phyloP scores from a whole-genome alignment of 2,329 filamentous ascomycete genomes.

The Aspergillus puulaauensis region DNA sequence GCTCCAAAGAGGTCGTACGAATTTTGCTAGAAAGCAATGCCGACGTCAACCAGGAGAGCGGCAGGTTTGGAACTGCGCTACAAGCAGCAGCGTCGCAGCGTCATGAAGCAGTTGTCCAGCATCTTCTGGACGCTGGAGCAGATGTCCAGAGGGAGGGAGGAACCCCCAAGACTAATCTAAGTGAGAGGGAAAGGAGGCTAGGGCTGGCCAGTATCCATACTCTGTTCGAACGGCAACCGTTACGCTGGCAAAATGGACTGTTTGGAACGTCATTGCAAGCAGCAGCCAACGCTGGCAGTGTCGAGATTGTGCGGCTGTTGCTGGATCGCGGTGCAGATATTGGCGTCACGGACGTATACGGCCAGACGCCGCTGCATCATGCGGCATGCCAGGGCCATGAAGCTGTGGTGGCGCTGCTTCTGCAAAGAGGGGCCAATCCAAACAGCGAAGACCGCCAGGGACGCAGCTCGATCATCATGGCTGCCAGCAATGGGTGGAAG shows the following conservation, averaged over 20 bases:
- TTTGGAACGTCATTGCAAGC: background rate
- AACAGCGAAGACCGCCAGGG: background rate
- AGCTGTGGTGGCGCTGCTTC: background rate
- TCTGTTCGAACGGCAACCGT: background rate
- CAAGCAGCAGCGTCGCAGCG: background rate
- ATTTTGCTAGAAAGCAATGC: background rate
- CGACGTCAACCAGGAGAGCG: background rate
- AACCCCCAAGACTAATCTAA: background rate
- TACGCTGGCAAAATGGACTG: background rate
- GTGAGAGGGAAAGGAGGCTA: no score
- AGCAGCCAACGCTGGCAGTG: background rate
- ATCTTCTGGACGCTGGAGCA: background rate
- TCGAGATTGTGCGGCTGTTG: background rate
- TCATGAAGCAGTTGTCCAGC: background rate
- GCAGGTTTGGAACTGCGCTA: background rate
- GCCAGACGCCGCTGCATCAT: background rate
- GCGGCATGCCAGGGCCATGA: background rate
- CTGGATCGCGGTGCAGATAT: background rate
- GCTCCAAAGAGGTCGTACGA: background rate
- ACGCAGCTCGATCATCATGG: background rate
- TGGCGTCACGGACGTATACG: background rate
- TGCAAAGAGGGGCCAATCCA: background rate
- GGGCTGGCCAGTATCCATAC: background rate
- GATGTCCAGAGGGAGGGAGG: background rate
- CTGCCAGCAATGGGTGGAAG: background rate